Base-by-base conservation (phyloP, 2,329 filamentous ascomycete species). In the Penicillium sp. region DNA sequence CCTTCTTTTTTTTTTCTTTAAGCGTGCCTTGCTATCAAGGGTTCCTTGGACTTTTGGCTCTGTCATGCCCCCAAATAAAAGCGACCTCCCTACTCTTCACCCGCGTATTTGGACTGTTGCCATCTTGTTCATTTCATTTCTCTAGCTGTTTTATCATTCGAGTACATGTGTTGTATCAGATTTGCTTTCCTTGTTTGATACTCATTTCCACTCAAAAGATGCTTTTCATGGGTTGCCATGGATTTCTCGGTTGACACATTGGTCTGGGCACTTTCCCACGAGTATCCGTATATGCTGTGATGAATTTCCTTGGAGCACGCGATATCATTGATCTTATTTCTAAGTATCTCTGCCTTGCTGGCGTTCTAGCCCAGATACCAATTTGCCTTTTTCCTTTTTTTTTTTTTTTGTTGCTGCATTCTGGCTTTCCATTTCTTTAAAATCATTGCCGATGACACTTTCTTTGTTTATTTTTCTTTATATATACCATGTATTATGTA, bases 41-140 rank as follows among this genome's bases (percentile, higher is more conserved):
- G 43, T 55, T 53, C 66, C 60, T 73, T 73, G 70, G 68, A 66
- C 62, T 70, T 66, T 62, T 64, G 61, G 68, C 66, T 69, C 61
- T 63, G 62, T 67, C 65, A 66, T 68, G 66, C 68, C 64, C 61
- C 70, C 67, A 63, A 73, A 67, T 66, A 74, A 74, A 75, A 75
- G 72, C 64, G 60, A 64, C 53, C 53, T 67, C 51, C 56, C 61
- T 63, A 60, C 61, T 66, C 62, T 69, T 66, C 61, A 55, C 64
- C 59, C 61, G 62, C 63, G 58, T 63, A 61, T 49, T 65, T 62
- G 65, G 64, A 55, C 49, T 63, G 43, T 57, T 53, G 58, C 60
- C 57, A 57, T 58, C 15, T 53, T 57, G 52, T 58, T 63, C 50
- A 58, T 61, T 55, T 62, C 53, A 49, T 63, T 61, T 61, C 58